Percentiles rank a stretch among this genome's conserved stretches.
Conservation (phyloP, 140 eudicot species). For the Senecio squalidus region DNA sequence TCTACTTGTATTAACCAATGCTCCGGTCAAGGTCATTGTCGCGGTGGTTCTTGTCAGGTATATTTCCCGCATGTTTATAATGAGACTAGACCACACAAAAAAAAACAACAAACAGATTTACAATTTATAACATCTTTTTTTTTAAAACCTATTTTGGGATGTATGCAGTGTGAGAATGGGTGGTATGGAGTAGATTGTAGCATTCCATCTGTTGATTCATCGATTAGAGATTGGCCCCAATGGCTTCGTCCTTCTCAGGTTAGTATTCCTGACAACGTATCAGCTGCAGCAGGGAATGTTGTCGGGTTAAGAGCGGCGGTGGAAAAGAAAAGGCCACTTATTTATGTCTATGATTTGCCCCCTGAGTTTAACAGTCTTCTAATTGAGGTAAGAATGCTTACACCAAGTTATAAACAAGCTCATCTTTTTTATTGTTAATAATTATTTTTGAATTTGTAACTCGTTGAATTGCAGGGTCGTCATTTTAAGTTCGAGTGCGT, state of each 20-base stretch:
- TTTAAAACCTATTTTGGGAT: conserved; percentile 3
- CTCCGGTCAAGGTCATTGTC: conserved; percentile 81
- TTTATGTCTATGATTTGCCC: conserved; percentile 93
- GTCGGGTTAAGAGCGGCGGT: conserved; percentile 52
- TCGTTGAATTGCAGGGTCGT: conserved; percentile 64
- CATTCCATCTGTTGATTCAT: conserved; percentile 68
- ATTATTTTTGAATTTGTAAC: neutral
- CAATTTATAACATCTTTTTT: neutral
- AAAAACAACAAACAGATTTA: neutral
- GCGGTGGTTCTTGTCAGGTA: conserved; percentile 97
- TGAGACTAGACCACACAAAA: no score
- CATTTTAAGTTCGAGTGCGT: conserved; percentile 91
- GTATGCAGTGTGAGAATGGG: conserved; percentile 70
- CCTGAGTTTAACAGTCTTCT: conserved; percentile 79
- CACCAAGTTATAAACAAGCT: conserved; percentile 1
- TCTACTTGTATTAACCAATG: conserved; percentile 86
- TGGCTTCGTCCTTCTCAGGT: conserved; percentile 90
- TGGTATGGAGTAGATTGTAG: conserved; percentile 98
- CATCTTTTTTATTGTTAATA: neutral
- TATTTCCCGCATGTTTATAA: no score
- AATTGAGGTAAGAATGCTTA: conserved; percentile 65
- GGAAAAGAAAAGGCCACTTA: conserved; percentile 81
- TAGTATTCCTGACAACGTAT: conserved; percentile 44
- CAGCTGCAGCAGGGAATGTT: conserved; percentile 27
- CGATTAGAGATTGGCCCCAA: conserved; percentile 67